Conservation (phyloP, 129 eudicot species). For the Centrapalus pauciflorus region DNA sequence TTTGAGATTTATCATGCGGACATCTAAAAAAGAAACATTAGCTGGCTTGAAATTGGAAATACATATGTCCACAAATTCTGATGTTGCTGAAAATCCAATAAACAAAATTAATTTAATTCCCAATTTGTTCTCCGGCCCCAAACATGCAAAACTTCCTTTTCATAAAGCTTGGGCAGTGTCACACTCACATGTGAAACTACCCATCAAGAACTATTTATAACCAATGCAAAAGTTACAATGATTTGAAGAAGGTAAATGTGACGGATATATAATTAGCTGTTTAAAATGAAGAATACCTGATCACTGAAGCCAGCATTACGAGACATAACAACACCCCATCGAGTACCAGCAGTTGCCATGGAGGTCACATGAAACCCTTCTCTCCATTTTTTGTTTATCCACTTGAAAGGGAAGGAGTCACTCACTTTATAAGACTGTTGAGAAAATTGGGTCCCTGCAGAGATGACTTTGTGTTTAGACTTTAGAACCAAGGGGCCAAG, state of each 20-base stretch:
- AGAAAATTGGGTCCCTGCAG: constrained; percentile 61
- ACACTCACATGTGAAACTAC: neutral
- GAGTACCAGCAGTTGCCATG: constrained; percentile 79
- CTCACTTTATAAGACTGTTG: constrained; percentile 90
- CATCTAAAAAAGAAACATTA: too few relatives aligned
- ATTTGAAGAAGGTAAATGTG: neutral
- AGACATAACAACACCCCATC: constrained; percentile 92
- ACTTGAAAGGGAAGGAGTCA: constrained; percentile 80
- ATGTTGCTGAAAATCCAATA: too few relatives aligned
- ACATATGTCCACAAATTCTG: too few relatives aligned
- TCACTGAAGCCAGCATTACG: constrained; percentile 84
- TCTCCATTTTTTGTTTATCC: constrained; percentile 88
- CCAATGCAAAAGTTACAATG: neutral
- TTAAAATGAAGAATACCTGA: constrained; percentile 39
- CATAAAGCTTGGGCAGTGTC: neutral
- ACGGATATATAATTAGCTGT: too few relatives aligned
- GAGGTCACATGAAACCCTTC: constrained; percentile 88
- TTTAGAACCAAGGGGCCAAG: neutral
- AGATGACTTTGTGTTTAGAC: neutral
- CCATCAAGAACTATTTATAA: neutral
- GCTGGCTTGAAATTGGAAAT: too few relatives aligned
- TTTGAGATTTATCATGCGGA: too few relatives aligned
- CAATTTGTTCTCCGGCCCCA: too few relatives aligned
- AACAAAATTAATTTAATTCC: too few relatives aligned
- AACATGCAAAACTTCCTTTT: too few relatives aligned